phyloP scores from a whole-genome alignment of 306 rosid genomes.

The Trifolium repens region DNA sequence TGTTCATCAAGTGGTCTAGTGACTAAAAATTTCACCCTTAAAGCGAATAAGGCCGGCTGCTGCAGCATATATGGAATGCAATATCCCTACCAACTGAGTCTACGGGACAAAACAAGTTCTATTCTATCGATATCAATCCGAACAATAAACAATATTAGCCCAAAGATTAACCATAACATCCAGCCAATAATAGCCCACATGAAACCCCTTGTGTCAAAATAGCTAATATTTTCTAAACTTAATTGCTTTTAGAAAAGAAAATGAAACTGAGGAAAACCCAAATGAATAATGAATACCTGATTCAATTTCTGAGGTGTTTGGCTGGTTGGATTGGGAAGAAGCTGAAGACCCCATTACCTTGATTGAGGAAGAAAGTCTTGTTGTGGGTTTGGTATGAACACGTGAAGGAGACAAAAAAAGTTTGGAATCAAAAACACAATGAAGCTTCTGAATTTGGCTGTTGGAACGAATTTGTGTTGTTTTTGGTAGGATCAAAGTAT shows the following conservation, averaged over 20 bases:
- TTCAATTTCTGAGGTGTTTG: slow-evolving; percentile 56
- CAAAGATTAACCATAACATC: neutral
- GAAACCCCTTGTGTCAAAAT: neutral
- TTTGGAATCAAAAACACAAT: slow-evolving; percentile 38
- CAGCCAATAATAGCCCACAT: neutral
- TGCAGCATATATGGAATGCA: too few species aligned
- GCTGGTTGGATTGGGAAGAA: slow-evolving; percentile 69
- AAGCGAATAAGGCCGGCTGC: too few species aligned
- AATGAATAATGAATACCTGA: slow-evolving; percentile 42
- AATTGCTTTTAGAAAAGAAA: neutral
- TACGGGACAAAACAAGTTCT: neutral
- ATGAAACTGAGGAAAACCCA: slow-evolving; percentile 22
- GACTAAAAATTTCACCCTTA: too few species aligned
- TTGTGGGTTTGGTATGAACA: slow-evolving; percentile 44
- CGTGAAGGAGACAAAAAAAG: slow-evolving; percentile 41
- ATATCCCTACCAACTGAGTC: too few species aligned
- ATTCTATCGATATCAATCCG: neutral
- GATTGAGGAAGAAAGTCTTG: slow-evolving; percentile 47
- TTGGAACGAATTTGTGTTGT: slow-evolving; percentile 43
- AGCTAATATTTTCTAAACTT: neutral
- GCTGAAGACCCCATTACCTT: slow-evolving; percentile 82
- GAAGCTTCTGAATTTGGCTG: slow-evolving; percentile 39
- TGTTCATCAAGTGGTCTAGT: too few species aligned
- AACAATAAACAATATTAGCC: too few species aligned
- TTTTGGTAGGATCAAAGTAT: slow-evolving; percentile 53